A percentile compares a stretch with the other conserved stretches of the same genome.
These are phyloP conservation scores for Phytophthora brassicae DNA, from an alignment of 352 stramenopile genomes.

Conservation along the genomic window DNA sequence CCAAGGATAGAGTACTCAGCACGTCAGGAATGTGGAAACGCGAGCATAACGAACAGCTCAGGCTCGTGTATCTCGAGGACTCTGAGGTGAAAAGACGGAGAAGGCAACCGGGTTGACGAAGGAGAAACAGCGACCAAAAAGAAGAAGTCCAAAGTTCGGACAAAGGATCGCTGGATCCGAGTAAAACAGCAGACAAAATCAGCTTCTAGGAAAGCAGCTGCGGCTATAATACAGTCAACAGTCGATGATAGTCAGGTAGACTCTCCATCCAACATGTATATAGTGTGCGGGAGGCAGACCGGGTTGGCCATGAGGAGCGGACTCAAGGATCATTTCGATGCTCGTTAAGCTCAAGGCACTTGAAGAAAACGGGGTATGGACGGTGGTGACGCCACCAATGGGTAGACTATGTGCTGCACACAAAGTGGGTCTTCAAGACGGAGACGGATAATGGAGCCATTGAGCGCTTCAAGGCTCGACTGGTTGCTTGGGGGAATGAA, in stretches of 20 bases:
- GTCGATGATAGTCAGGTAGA: neutral
- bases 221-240: neutral
- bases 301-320: slow-evolving; percentile 12
- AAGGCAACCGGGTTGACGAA: neutral
- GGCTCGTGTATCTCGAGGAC: too few species aligned
- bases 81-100: slow-evolving; percentile 14
- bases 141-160: neutral
- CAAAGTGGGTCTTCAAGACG: slow-evolving; percentile 15
- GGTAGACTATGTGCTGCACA: slow-evolving; percentile 15
- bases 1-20: too few species aligned
- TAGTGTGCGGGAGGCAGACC: slow-evolving; percentile 1
- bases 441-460: slow-evolving; percentile 12
- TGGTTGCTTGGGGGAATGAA: slow-evolving; percentile 23
- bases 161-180: slow-evolving; percentile 15
- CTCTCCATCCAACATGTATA: neutral
- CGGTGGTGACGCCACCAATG: neutral
- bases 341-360: neutral
- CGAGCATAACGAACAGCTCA: too few species aligned
- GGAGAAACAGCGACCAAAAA: neutral
- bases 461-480: slow-evolving; percentile 22
- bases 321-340: slow-evolving; percentile 2
- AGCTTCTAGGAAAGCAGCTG: slow-evolving; percentile 24
- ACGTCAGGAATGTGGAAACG: too few species aligned
- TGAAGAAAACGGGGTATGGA: slow-evolving; percentile 15
- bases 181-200: slow-evolving; percentile 30